These are phyloP conservation scores for Ophiostoma pallidulum DNA, from an alignment of 2,329 filamentous ascomycete species.

Conservation along the genomic window DNA sequence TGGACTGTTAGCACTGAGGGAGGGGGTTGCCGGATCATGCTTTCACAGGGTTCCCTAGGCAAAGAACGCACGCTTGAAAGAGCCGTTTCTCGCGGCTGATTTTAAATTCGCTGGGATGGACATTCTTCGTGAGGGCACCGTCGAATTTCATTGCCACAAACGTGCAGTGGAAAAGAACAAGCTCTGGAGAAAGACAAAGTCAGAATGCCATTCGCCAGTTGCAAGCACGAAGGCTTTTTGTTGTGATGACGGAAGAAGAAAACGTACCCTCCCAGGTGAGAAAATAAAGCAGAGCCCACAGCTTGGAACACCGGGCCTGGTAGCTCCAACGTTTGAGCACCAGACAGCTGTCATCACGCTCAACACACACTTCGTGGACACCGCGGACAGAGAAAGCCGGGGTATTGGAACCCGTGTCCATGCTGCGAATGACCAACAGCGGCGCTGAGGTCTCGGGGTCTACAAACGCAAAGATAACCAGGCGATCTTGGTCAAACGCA, in stretches of 20 bases:
- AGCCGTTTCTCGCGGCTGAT: slow-evolving; percentile 40
- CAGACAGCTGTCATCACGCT: slow-evolving; percentile 39
- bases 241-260: not conserved
- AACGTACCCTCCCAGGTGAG: slow-evolving; percentile 49
- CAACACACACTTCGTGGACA: slow-evolving; percentile 45
- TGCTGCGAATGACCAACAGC: slow-evolving; percentile 38
- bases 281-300: slow-evolving; percentile 48
- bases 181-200: slow-evolving; percentile 32
- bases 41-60: too few relatives aligned
- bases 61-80: slow-evolving; percentile 45
- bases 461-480: slow-evolving; percentile 45
- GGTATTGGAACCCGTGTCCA: slow-evolving; percentile 28
- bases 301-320: slow-evolving; percentile 32
- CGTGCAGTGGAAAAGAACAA: slow-evolving; percentile 49
- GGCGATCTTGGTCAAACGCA: slow-evolving; percentile 45
- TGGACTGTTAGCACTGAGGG: too few relatives aligned
- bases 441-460: slow-evolving; percentile 34
- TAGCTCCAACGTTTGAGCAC: slow-evolving; percentile 44
- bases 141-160: slow-evolving; percentile 48
- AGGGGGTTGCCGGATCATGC: too few relatives aligned
- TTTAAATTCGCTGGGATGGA: slow-evolving; percentile 35
- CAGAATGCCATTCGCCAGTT: not conserved
- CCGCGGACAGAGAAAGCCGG: slow-evolving; percentile 41
- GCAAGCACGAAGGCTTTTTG: too few relatives aligned
- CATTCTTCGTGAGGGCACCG: slow-evolving; percentile 33